Evolutionary conservation across 1,139 yeast genomes (phyloP).

Genomic region (Lodderomyces beijingensis): DNA sequence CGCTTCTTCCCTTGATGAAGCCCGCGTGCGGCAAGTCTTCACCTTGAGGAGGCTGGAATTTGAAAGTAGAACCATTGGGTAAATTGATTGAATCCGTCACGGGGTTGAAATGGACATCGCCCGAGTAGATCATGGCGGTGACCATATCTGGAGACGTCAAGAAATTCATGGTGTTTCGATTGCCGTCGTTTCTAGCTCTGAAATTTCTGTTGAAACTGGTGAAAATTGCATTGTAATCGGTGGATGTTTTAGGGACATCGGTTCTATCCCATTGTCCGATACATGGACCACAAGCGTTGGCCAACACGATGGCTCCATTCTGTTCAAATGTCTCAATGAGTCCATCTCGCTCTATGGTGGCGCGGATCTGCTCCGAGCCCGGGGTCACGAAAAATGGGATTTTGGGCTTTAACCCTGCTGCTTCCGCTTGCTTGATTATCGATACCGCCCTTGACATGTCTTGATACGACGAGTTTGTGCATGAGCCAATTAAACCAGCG

Average conservation of each 20-base stretch:
- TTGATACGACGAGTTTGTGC: conserved; percentile 96
- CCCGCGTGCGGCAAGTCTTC: conserved; percentile 80
- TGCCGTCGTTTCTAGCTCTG: conserved; percentile 96
- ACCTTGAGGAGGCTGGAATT: conserved; percentile 73
- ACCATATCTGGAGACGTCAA: conserved; percentile 96
- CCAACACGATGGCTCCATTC: conserved; percentile 86
- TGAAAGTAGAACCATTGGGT: conserved; percentile 65
- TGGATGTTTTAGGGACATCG: conserved; percentile 58
- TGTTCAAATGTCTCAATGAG: conserved; percentile 71
- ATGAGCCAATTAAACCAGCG: conserved; percentile 95
- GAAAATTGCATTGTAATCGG: conserved; percentile 76
- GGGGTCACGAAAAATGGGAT: conserved; percentile 93
- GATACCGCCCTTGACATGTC: conserved; percentile 96
- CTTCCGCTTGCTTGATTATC: conserved; percentile 77
- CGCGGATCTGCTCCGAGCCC: conserved; percentile 98
- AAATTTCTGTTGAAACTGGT: conserved; percentile 96
- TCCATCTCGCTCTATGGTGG: conserved; percentile 95
- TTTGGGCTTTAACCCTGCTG: conserved; percentile 85
- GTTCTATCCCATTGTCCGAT: conserved; percentile 98
- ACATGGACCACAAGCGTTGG: conserved; percentile 99
- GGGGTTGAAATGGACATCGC: conserved; percentile 87
- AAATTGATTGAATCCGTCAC: conserved; percentile 67
- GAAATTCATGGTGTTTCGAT: conserved; percentile 94
- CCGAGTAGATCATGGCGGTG: conserved; percentile 93
- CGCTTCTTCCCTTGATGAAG: conserved; percentile 74